These are phyloP conservation scores for Lodderomyces parapsilosis DNA, from an alignment of 1,139 yeast species.

Conservation along the genomic window DNA sequence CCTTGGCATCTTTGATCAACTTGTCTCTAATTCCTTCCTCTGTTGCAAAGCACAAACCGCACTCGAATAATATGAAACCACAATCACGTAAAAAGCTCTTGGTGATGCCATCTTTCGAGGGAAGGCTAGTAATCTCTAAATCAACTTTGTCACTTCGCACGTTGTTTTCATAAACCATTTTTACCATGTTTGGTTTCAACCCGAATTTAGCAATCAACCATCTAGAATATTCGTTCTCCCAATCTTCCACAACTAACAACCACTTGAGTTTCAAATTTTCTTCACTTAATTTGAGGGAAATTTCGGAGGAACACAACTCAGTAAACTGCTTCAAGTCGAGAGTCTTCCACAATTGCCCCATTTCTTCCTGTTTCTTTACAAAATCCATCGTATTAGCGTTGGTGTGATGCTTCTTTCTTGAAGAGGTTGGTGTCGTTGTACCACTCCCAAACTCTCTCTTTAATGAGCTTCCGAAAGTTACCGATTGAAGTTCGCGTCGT, in stretches of 20 bases:
- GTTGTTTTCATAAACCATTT: conserved; percentile 25
- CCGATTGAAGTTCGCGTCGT: conserved; percentile 43
- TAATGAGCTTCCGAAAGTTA: conserved; percentile 25
- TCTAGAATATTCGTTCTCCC: conserved; percentile 40
- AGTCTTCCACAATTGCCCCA: conserved; percentile 43
- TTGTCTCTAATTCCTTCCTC: conserved; percentile 22
- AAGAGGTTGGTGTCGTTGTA: conserved; percentile 1
- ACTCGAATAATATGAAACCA: conserved; percentile 44
- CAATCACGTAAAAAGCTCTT: conserved; percentile 37
- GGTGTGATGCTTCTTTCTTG: conserved; percentile 11
- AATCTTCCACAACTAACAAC: conserved; percentile 44
- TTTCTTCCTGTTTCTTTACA: conserved; percentile 28
- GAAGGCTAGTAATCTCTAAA: conserved; percentile 36
- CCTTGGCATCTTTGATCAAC: conserved; percentile 33
- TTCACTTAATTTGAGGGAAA: conserved; percentile 22
- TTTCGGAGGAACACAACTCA: conserved; percentile 21
- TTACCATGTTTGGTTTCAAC: conserved; percentile 28
- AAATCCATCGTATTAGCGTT: conserved; percentile 15
- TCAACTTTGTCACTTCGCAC: conserved; percentile 23
- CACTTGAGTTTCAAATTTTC: conserved; percentile 25
- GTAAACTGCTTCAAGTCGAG: conserved; percentile 29
- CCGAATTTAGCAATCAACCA: conserved; percentile 47
- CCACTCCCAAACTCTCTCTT: conserved; percentile 22
- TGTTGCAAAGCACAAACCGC: conserved; percentile 30
- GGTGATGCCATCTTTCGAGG: conserved; percentile 33